A percentile compares a stretch with the other conserved stretches of the same genome.
Evolutionary conservation across 306 rosid species (phyloP).

Genomic region (Canavalia ensiformis): DNA sequence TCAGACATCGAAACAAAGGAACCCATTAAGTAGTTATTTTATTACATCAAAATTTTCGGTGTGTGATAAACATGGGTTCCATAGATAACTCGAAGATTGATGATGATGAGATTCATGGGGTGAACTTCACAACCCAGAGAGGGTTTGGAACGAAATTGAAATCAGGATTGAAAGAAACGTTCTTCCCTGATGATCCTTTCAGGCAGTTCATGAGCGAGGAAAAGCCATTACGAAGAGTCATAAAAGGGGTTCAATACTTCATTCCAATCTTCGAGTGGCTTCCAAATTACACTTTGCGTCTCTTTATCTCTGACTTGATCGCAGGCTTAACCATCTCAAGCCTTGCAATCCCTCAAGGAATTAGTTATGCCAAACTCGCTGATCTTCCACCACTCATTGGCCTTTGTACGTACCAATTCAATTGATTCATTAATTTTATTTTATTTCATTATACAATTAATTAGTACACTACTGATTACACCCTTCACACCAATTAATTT

Average conservation of each 20-base stretch:
- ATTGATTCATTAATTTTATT: background rate
- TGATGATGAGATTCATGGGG: slow-evolving; percentile 24
- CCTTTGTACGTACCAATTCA: slow-evolving; percentile 71
- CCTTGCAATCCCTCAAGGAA: slow-evolving; percentile 97
- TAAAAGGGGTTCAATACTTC: slow-evolving; percentile 64
- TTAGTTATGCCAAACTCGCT: slow-evolving; percentile 86
- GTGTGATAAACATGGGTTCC: background rate
- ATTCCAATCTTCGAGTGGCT: slow-evolving; percentile 81
- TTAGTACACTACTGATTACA: no score
- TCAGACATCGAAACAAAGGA: background rate
- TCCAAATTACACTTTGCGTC: slow-evolving; percentile 56
- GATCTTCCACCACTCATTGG: slow-evolving; percentile 77
- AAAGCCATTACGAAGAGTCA: background rate
- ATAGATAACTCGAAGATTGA: background rate
- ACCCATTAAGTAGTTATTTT: background rate
- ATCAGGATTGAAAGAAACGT: slow-evolving; percentile 64
- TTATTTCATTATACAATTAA: no score
- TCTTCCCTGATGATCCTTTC: slow-evolving; percentile 84
- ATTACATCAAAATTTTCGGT: no score
- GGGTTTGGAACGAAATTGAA: slow-evolving; percentile 49
- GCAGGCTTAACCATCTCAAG: slow-evolving; percentile 88
- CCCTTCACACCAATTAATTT: no score
- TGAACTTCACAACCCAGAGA: slow-evolving; percentile 60
- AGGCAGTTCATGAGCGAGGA: slow-evolving; percentile 51
- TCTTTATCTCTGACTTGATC: slow-evolving; percentile 64